phyloP scores from a whole-genome alignment of 208 protist genomes.

The Leishmania arabica region DNA sequence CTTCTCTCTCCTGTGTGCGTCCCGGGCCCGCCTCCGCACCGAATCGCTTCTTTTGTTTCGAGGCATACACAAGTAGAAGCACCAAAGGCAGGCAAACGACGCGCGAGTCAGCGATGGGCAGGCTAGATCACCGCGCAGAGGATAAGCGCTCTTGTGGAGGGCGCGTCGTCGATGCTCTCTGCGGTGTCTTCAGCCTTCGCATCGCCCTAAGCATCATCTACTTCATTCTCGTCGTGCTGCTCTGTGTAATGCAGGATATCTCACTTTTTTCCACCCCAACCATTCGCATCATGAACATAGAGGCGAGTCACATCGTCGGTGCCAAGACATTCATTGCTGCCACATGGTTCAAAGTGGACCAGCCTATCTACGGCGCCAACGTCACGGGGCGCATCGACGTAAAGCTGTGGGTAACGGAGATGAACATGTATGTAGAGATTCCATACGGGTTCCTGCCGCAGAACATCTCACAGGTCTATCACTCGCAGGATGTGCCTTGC shows the following conservation, averaged over 20 bases:
- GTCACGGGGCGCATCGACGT: constrained; percentile 21
- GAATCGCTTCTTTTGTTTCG: background rate
- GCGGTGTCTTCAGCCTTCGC: constrained; percentile 26
- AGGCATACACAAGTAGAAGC: background rate
- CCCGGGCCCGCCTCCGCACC: background rate
- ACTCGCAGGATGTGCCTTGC: constrained; percentile 55
- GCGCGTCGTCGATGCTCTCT: background rate
- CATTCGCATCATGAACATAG: constrained; percentile 32
- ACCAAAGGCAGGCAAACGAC: background rate
- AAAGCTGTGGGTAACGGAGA: constrained; percentile 27
- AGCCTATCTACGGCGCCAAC: constrained; percentile 44
- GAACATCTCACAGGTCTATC: constrained; percentile 40
- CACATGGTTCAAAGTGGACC: constrained; percentile 26
- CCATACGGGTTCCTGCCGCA: constrained; percentile 38
- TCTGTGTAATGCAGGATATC: constrained; percentile 30
- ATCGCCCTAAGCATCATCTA: constrained; percentile 37
- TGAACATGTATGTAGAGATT: constrained; percentile 37
- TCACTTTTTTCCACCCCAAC: constrained; percentile 37
- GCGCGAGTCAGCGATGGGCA: constrained; percentile 2
- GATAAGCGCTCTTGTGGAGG: background rate
- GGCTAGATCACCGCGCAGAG: background rate
- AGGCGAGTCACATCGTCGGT: constrained; percentile 30
- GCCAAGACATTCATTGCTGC: background rate
- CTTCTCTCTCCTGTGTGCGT: background rate
- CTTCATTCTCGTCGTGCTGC: constrained; percentile 29